Evolutionary conservation across 1,284 basidiomycete species (phyloP).

Genomic region (Fistulina hepatica): DNA sequence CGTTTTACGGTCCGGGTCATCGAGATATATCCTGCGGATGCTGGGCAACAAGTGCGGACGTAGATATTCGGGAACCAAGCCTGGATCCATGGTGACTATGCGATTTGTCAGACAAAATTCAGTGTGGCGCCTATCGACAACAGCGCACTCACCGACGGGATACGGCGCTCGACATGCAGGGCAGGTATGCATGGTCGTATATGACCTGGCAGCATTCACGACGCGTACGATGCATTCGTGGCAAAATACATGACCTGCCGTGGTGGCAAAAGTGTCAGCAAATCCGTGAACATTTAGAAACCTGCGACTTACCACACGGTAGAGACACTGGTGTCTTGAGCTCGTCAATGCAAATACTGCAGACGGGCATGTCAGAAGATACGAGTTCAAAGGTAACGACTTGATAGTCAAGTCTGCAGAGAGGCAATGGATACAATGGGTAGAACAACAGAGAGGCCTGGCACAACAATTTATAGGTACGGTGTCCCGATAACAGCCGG

Average conservation of each 20-base stretch:
- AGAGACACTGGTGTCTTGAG: slow-evolving; percentile 43
- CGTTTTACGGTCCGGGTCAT: slow-evolving; percentile 14
- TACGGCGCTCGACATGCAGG: slow-evolving; percentile 42
- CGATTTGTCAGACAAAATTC: slow-evolving; percentile 2
- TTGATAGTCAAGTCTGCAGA: no score
- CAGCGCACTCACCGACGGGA: slow-evolving; percentile 30
- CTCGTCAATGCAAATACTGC: slow-evolving; percentile 42
- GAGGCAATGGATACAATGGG: no score
- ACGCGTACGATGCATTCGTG: slow-evolving; percentile 38
- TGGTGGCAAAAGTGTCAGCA: slow-evolving; percentile 4
- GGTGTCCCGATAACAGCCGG: no score
- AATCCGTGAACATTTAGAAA: slow-evolving; percentile 2
- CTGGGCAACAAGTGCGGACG: slow-evolving; percentile 38
- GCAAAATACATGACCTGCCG: slow-evolving; percentile 49
- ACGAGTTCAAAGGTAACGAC: no score
- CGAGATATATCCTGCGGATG: slow-evolving; percentile 39
- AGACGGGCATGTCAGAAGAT: slow-evolving; percentile 26
- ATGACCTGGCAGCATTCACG: slow-evolving; percentile 35
- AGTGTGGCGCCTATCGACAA: slow-evolving; percentile 10
- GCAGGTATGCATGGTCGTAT: slow-evolving; percentile 37
- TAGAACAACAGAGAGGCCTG: no score
- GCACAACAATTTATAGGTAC: no score
- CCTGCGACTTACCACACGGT: slow-evolving; percentile 39
- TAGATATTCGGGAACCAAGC: slow-evolving; percentile 36
- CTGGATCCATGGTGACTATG: slow-evolving; percentile 35